Base-by-base conservation (phyloP, 352 stramenopile genomes). In the Phytophthora podocarpi region DNA sequence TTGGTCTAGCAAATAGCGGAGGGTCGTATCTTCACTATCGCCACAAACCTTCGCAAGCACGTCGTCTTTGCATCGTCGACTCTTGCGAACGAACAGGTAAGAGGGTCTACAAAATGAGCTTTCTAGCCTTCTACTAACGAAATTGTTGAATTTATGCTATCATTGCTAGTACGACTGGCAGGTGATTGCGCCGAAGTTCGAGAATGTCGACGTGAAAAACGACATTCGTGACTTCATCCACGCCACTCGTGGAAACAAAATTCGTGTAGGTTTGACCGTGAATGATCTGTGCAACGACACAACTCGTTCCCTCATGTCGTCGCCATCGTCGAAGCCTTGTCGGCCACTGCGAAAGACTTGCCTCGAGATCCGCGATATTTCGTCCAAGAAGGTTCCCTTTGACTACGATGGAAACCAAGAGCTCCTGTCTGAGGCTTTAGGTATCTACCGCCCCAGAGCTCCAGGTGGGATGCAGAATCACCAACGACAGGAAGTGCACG, bases 31-130 rank as follows among this genome's bases (percentile, higher is more conserved):
- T 77, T 70, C 8, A 91, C 81, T n/a, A 55, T 95, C 20, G 63
- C 78, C 1, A 89, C 74, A 10, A 93, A 88, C 41, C 61, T 95
- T 9, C 84, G 85, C 23, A 95, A 95, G 45, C 84, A 95, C 32
- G 81, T 93, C 2, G 72, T 93, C 1, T 95, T 93, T 62, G 82
- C 91, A 53, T 88, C 82, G 2, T 91, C 84, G 4, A 72, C 78
- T n/a, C 74, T 95, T 6, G 84, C 84, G 13, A 93, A 93, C 48
- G 72, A 89, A 39, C 86, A 95, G 77, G 85, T 91, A 72, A 35
- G n/a, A n/a, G n/a, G n/a, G n/a, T n/a, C n/a, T n/a, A n/a, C n/a
- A n/a, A n/a, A n/a, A n/a, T n/a, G 11, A 35, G 9, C 15, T 12
- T 4, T 20, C 18, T n/a, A 37, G n/a, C 13, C 32, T 18, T 37